These are phyloP conservation scores for Glomus cerebriforme DNA, from an alignment of 192 early-diverging fungal species.

Conservation along the genomic window DNA sequence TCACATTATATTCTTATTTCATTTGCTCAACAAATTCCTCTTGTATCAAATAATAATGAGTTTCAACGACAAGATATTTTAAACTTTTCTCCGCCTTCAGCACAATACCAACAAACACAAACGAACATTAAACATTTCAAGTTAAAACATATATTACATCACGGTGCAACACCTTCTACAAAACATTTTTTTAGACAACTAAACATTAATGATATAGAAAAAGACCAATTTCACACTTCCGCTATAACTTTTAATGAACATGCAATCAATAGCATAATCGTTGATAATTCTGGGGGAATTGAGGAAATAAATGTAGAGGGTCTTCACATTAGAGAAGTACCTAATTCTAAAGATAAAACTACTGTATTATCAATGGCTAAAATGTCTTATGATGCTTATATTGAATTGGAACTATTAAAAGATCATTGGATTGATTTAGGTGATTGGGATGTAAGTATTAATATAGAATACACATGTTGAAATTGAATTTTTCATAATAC, in stretches of 20 bases:
- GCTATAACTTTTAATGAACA: neutral
- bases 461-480: neutral
- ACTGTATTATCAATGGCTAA: slow-evolving; percentile 73
- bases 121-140: neutral
- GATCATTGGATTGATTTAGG: slow-evolving; percentile 67
- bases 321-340: slow-evolving; percentile 40
- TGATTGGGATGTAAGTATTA: slow-evolving; percentile 54
- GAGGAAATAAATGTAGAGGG: neutral
- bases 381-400: slow-evolving; percentile 85
- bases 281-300: neutral
- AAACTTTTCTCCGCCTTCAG: neutral
- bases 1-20: neutral
- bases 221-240: neutral
- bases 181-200: neutral
- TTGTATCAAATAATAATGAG: neutral
- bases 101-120: neutral
- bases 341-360: slow-evolving; percentile 66
- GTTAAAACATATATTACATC: slow-evolving; percentile 2
- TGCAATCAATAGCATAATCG: neutral
- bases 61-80: neutral
- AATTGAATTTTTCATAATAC: neutral
- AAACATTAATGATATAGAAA: neutral
- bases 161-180: neutral
- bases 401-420: slow-evolving; percentile 48
- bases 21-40: neutral